Evolutionary conservation across 306 rosid species (phyloP), one percentile per base, ranked within the genome.

Genomic region (Comarum palustre): DNA sequence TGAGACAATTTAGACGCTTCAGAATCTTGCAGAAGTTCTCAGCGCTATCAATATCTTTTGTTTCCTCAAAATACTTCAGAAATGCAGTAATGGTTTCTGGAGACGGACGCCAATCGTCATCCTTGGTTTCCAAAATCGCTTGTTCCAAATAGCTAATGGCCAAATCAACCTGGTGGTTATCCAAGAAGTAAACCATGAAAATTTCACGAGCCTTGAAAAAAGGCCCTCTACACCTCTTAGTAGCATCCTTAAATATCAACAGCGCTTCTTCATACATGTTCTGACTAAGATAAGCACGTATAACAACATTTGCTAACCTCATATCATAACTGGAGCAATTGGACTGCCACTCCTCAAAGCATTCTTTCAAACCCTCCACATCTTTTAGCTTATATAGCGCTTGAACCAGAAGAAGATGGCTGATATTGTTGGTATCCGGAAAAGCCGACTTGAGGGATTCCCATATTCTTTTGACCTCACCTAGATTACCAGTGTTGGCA

Each of bases 291-390:
- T 84, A 91, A 70, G 87, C 88, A 59, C 81, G 67, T 20, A 91
- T 73, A 14, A 58, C 86, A 61, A 68, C 70, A 46, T 27, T 38
- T n/a, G 51, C 80, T 68, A 94, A 73, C 81, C 96, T 88, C 45
- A 41, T 19, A 79, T 91, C 97, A 45, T 85, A 87, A 74, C 10
- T 68, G 39, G 31, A 58, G 81, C 81, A 85, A 73, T 34, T 42
- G 64, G 96, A 84, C 78, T 87, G 83, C 99, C 99, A 94, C 78
- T 88, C 96, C 75, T 87, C 71, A 43, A 82, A 91, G 76, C 79
- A 82, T 59, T 75, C 74, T 64, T 72, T 74, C 69, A 90, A 59
- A 61, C 92, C 91, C 82, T 87, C 85, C 25, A 82, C 34, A 74
- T 91, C 90, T 0, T 87, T 77, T 66, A 94, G 89, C 85, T 79